A percentile compares a stretch with the other conserved stretches of the same genome.
Conservation (phyloP, 2,329 filamentous ascomycete genomes). For the Alternaria viburni region DNA sequence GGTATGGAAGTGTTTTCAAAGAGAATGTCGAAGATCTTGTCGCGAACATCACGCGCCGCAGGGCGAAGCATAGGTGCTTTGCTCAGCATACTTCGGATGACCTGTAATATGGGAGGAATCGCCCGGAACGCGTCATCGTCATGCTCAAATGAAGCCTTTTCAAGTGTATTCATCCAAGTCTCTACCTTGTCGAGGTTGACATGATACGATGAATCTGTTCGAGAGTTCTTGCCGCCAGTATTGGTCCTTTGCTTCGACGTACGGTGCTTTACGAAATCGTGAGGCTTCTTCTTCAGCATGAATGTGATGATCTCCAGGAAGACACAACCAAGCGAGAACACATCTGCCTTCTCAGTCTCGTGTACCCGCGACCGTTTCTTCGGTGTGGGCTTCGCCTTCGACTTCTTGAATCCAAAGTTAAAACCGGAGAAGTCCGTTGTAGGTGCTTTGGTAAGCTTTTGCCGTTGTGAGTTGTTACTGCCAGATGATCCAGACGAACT, state of each 20-base stretch:
- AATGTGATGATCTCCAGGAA: conserved; percentile 75
- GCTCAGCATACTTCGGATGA: conserved; percentile 53
- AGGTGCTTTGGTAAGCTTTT: conserved; percentile 43
- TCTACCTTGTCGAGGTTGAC: conserved; percentile 72
- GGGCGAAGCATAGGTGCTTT: conserved; percentile 51
- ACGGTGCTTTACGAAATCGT: conserved; percentile 71
- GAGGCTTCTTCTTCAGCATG: conserved; percentile 70
- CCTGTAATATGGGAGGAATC: conserved; percentile 49
- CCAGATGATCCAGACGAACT: conserved; percentile 44
- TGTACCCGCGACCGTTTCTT: conserved; percentile 37
- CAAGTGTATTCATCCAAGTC: conserved; percentile 68
- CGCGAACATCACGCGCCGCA: conserved; percentile 50
- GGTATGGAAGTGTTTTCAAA: conserved; percentile 39
- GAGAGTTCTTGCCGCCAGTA: conserved; percentile 56
- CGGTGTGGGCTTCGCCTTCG: conserved; percentile 37
- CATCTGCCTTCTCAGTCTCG: conserved; percentile 62
- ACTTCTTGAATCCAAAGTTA: conserved; percentile 46
- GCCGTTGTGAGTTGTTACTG: conserved; percentile 40
- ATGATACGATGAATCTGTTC: conserved; percentile 74
- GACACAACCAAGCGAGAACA: conserved; percentile 76
- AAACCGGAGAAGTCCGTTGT: conserved; percentile 45
- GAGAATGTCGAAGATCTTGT: conserved; percentile 44
- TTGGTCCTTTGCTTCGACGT: conserved; percentile 66
- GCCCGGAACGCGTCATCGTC: conserved; percentile 49
- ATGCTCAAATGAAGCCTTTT: conserved; percentile 60